Evolutionary conservation across 106 monocot genomes (phyloP), one percentile per base, ranked within the genome.

Genomic region (Dioscorea alata): DNA sequence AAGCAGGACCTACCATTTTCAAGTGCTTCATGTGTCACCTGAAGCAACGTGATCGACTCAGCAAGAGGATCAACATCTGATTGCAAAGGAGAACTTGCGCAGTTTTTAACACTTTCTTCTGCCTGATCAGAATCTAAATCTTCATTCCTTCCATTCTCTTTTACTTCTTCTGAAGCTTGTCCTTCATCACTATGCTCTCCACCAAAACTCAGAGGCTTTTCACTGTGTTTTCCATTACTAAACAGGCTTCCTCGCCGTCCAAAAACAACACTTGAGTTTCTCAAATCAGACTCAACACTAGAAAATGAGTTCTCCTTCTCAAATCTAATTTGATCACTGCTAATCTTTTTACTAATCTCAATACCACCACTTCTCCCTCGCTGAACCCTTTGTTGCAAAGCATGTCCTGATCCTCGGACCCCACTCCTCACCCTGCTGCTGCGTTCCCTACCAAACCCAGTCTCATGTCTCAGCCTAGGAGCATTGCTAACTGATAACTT

Each of bases 11-110:
- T 74, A 99, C 99, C 99, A 74, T 69, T 82, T 70, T 90, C 99
- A 50, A 99, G 93, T 10, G 87, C 81, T 80, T 99, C 85, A 50
- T 93, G 85, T 53, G 83, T 69, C 33, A 68, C 85, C 32, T 88
- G 81, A n/a, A 99, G 90, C 61, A 78, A 53, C 63, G 31, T 35
- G 50, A 92, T 56, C 10, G 92, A 80, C 32, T 93, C 75, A 1
- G 63, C 35, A 61, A 85, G 83, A 28, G 84, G 84, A 79, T 92
- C 91, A 59, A 71, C 19, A 74, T 71, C 74, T 22, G 74, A 69
- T 16, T 74, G 54, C 17, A 60, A 31, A 14, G 57, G 25, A 34
- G 18, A 66, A 57, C 32, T 76, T 53, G 66, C 80, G 35, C 63
- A 42, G 33, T 80, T 75, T 15, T 64, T 60, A 20, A 33, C 57